These are phyloP conservation scores for Daldinia vernicosa DNA, from an alignment of 495 filamentous ascomycete genomes.

Conservation along the genomic window DNA sequence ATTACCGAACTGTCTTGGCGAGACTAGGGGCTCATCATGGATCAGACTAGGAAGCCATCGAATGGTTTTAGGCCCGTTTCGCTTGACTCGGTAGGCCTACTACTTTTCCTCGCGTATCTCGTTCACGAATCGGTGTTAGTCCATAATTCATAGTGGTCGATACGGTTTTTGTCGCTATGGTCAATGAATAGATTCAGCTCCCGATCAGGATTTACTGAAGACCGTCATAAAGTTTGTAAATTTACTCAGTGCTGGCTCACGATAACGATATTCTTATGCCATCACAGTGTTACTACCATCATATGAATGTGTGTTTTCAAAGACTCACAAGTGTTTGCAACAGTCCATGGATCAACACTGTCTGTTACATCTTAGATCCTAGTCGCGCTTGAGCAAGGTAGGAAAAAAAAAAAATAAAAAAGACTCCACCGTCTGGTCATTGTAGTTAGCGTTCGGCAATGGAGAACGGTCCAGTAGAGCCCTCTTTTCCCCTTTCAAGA, in stretches of 20 bases:
- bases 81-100: slow-evolving; percentile 34
- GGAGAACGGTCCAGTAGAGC: slow-evolving; percentile 28
- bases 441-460: slow-evolving; percentile 39
- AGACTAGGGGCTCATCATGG: slow-evolving; percentile 34
- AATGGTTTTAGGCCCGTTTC: slow-evolving; percentile 28
- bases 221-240: not conserved
- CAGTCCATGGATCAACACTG: slow-evolving; percentile 33
- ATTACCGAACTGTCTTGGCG: slow-evolving; percentile 40
- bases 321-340: slow-evolving; percentile 27
- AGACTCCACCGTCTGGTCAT: slow-evolving; percentile 39
- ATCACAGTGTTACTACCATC: slow-evolving; percentile 11
- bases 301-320: slow-evolving; percentile 7
- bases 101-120: slow-evolving; percentile 24
- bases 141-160: slow-evolving; percentile 9
- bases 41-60: slow-evolving; percentile 23
- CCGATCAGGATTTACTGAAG: too few relatives aligned
- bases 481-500: slow-evolving; percentile 15
- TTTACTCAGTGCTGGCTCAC: slow-evolving; percentile 1
- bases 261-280: slow-evolving; percentile 17
- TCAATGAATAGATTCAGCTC: slow-evolving; percentile 4
- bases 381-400: slow-evolving; percentile 34
- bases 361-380: slow-evolving; percentile 42
- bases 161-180: not conserved
- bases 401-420: slow-evolving; percentile 13
- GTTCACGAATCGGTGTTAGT: slow-evolving; percentile 19